Conservation (phyloP, 2,329 filamentous ascomycete species). For the Alternaria sp. region DNA sequence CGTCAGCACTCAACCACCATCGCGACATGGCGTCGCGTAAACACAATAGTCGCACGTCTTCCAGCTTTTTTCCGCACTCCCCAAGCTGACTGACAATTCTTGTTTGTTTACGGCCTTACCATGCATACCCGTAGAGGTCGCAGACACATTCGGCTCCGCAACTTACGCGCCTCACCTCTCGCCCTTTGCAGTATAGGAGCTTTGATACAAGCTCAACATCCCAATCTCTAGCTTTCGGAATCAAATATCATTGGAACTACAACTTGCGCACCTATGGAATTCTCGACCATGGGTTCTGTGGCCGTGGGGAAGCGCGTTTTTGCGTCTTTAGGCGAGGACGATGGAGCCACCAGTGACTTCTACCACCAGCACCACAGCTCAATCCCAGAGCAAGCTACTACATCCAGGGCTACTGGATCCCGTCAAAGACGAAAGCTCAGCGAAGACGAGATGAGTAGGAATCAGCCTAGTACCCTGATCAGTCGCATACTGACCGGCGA, state of each 20-base stretch:
- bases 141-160: conserved; percentile 2
- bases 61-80: neutral
- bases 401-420: conserved; percentile 5
- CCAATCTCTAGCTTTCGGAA: neutral
- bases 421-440: conserved; percentile 19
- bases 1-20: conserved; percentile 16
- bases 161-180: conserved; percentile 5
- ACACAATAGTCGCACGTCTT: conserved; percentile 1
- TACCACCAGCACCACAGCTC: conserved; percentile 12
- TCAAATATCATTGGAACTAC: neutral
- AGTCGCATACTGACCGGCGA: conserved; percentile 15
- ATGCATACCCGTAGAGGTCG: conserved; percentile 12
- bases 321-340: conserved; percentile 17
- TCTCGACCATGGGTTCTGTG: conserved; percentile 11
- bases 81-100: conserved; percentile 13
- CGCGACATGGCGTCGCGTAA: conserved; percentile 22
- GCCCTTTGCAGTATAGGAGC: conserved; percentile 1
- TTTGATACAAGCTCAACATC: neutral
- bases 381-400: conserved; percentile 6
- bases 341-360: conserved; percentile 15
- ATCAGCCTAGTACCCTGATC: neutral
- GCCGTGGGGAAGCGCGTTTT: conserved; percentile 17
- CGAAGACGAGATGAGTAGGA: conserved; percentile 24
- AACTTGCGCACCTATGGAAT: neutral
- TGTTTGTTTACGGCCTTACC: conserved; percentile 4